A percentile compares a stretch with the other conserved stretches of the same genome.
phyloP scores from a whole-genome alignment of 1,284 basidiomycete species.

The Cutaneotrichosporon sp. region DNA sequence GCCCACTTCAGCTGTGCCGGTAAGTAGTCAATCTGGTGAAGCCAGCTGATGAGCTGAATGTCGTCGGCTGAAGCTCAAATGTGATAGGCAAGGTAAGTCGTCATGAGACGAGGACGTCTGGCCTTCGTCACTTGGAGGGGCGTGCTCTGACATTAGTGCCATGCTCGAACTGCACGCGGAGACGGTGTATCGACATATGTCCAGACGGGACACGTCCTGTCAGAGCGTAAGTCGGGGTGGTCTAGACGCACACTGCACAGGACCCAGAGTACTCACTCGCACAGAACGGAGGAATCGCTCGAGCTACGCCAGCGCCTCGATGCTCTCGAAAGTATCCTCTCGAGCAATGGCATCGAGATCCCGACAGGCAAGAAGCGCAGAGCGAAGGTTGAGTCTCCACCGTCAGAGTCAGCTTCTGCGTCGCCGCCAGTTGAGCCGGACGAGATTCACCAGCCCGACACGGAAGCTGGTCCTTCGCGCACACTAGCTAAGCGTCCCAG shows the following conservation, averaged over 20 bases:
- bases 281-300: constrained; percentile 11
- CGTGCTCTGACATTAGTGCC: constrained; percentile 21
- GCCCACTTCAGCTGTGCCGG: constrained; percentile 6
- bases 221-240: constrained; percentile 19
- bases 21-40: background rate
- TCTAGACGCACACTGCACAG: too few relatives aligned
- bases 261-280: too few relatives aligned
- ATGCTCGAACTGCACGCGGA: constrained; percentile 29
- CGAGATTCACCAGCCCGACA: background rate
- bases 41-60: constrained; percentile 20
- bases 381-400: background rate
- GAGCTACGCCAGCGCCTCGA: constrained; percentile 21
- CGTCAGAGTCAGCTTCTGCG: background rate
- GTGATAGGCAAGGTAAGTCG: constrained; percentile 20
- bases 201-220: constrained; percentile 26
- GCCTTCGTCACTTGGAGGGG: too few relatives aligned
- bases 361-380: background rate
- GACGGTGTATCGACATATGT: constrained; percentile 27
- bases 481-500: background rate
- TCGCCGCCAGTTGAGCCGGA: background rate
- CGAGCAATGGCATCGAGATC: constrained; percentile 17
- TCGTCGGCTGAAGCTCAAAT: constrained; percentile 27
- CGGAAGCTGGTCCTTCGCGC: background rate
- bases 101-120: background rate
- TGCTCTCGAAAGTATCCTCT: constrained; percentile 21